Conservation (phyloP, 805 yeast species). For the Sugiyamaella boreocaroliniensis region DNA sequence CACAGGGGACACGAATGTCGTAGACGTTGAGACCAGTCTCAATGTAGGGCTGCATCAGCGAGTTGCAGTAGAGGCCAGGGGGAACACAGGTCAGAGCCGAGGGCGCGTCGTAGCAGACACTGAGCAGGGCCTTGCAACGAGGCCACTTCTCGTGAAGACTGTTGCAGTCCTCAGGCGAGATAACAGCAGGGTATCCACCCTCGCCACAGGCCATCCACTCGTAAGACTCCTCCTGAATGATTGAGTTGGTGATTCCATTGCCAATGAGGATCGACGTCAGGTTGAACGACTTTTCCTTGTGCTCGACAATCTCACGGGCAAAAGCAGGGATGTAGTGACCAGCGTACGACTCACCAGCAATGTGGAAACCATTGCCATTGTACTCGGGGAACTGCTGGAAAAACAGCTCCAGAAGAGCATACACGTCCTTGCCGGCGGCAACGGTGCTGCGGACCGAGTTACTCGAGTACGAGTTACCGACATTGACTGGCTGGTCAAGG, state of each 20-base stretch:
- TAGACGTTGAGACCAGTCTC: conserved; percentile 80
- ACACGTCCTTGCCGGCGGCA: conserved; percentile 79
- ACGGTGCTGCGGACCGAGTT: conserved; percentile 60
- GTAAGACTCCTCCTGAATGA: conserved; percentile 68
- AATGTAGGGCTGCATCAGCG: conserved; percentile 68
- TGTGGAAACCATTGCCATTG: conserved; percentile 57
- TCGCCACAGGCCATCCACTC: conserved; percentile 94
- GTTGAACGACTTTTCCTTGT: conserved; percentile 53
- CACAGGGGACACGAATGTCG: conserved; percentile 70
- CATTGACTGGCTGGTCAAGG: conserved; percentile 84
- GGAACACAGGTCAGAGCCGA: conserved; percentile 81
- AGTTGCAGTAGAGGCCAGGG: conserved; percentile 82
- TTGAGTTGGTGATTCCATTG: conserved; percentile 84
- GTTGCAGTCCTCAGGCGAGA: conserved; percentile 70
- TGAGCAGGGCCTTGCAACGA: conserved; percentile 65
- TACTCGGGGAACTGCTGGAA: conserved; percentile 66
- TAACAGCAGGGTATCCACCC: conserved; percentile 76
- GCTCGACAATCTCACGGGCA: conserved; percentile 70
- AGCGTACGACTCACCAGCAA: conserved; percentile 86
- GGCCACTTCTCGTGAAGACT: conserved; percentile 57
- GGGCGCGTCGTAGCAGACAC: conserved; percentile 64
- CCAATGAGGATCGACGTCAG: conserved; percentile 79
- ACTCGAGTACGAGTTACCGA: conserved; percentile 68
- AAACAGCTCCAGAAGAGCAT: conserved; percentile 70
- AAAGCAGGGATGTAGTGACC: conserved; percentile 91